phyloP scores from a whole-genome alignment of 768 basidiomycete genomes.

The Candolleomyces aberdarensis region DNA sequence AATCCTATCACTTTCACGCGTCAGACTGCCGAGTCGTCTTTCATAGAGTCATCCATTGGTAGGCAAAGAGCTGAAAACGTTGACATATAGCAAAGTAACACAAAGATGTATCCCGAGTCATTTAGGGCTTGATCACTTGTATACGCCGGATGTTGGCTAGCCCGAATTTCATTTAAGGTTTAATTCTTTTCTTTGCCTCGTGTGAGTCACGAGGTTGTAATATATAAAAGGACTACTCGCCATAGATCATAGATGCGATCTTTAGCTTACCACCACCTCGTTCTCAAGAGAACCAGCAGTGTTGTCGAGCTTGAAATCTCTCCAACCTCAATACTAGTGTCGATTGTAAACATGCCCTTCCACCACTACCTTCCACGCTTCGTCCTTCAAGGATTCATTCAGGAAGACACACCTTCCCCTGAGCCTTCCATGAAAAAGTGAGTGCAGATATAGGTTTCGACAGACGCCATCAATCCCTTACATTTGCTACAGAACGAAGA shows the following conservation, averaged over 20 bases:
- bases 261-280: neutral
- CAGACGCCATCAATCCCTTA: neutral
- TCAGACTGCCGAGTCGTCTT: too few relatives aligned
- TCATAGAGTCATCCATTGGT: too few relatives aligned
- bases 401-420: neutral
- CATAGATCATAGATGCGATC: neutral
- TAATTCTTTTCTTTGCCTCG: neutral
- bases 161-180: too few relatives aligned
- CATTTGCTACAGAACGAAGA: neutral
- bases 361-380: constrained; percentile 29
- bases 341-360: constrained; percentile 13
- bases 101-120: too few relatives aligned
- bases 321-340: neutral
- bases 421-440: neutral
- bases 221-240: neutral
- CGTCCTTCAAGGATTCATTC: constrained; percentile 23
- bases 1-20: too few relatives aligned
- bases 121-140: too few relatives aligned
- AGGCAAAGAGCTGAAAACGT: too few relatives aligned
- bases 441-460: neutral
- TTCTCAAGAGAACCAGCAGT: neutral
- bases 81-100: too few relatives aligned
- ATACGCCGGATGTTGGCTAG: too few relatives aligned
- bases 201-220: neutral
- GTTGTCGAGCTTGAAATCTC: neutral